Conservation (phyloP, 148 eudicot genomes). For the Rhododendron simsii region DNA sequence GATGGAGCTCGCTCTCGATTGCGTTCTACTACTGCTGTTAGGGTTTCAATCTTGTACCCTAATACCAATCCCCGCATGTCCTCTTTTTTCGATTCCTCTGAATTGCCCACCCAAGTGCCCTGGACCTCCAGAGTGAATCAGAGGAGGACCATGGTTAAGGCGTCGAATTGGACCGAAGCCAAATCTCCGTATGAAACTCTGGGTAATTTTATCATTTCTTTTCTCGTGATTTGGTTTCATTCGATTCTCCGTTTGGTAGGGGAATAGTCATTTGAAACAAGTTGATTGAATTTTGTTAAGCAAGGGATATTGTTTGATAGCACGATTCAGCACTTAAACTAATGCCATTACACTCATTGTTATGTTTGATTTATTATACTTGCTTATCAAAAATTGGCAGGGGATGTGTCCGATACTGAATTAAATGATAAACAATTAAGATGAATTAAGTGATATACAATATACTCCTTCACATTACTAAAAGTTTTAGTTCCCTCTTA, state of each 20-base stretch:
- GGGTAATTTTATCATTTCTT: slow-evolving; percentile 29
- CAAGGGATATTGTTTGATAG: background rate
- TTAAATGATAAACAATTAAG: background rate
- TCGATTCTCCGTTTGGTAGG: background rate
- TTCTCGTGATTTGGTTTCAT: slow-evolving; percentile 1
- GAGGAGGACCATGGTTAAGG: slow-evolving; percentile 50
- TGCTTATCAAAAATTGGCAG: no score
- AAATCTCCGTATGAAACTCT: slow-evolving; percentile 86
- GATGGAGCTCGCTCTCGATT: slow-evolving; percentile 16
- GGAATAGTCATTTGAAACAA: background rate
- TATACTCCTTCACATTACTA: no score
- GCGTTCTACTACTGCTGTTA: slow-evolving; percentile 22
- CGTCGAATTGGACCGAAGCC: slow-evolving; percentile 66
- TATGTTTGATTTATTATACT: no score
- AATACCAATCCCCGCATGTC: slow-evolving; percentile 8
- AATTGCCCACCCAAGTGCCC: slow-evolving; percentile 2
- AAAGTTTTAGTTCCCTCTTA: no score
- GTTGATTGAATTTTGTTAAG: background rate
- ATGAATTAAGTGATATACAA: background rate
- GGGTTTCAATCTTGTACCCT: slow-evolving; percentile 31
- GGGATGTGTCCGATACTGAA: no score
- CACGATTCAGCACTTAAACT: background rate
- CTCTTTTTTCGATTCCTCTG: slow-evolving; percentile 18
- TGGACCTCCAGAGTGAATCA: slow-evolving; percentile 38
- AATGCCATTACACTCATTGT: no score